Conservation (phyloP, 495 filamentous ascomycete genomes). For the Lasiosphaeris hirsuta region DNA sequence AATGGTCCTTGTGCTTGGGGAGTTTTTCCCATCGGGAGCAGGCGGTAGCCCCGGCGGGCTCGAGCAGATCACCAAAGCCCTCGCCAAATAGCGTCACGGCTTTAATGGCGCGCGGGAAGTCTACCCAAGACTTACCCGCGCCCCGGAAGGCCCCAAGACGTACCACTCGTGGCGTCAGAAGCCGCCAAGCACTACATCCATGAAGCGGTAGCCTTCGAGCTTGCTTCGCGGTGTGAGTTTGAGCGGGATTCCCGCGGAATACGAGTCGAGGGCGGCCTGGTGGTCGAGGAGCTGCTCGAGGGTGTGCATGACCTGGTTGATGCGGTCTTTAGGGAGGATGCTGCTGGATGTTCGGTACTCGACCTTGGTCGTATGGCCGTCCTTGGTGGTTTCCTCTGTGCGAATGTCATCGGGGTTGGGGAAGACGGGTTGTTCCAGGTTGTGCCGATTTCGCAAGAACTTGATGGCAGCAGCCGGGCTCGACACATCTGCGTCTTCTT, state of each 20-base stretch:
- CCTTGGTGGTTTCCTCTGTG: slow-evolving; percentile 1
- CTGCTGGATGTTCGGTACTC: not conserved
- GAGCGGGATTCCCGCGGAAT: not conserved
- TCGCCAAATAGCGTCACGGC: slow-evolving; percentile 14
- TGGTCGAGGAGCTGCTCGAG: slow-evolving; percentile 10
- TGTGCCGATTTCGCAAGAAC: slow-evolving; percentile 1
- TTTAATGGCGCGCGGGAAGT: slow-evolving; percentile 9
- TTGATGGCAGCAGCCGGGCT: slow-evolving; percentile 2
- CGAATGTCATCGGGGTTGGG: slow-evolving; percentile 2
- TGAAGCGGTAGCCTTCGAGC: slow-evolving; percentile 13
- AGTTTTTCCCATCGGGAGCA: not conserved
- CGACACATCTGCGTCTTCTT: not conserved
- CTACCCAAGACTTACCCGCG: slow-evolving; percentile 15
- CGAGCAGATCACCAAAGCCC: slow-evolving; percentile 11
- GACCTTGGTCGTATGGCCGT: not conserved
- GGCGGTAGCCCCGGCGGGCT: not conserved
- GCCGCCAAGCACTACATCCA: slow-evolving; percentile 4
- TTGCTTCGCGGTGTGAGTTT: slow-evolving; percentile 1
- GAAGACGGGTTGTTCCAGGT: slow-evolving; percentile 10
- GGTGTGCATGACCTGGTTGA: not conserved
- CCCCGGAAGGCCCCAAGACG: not conserved
- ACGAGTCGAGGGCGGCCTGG: slow-evolving; percentile 1
- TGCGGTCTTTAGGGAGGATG: slow-evolving; percentile 3
- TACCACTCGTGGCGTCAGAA: slow-evolving; percentile 1
- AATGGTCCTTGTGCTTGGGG: slow-evolving; percentile 5